Evolutionary conservation across 2,329 filamentous ascomycete species (phyloP), one percentile per base, ranked within the genome.

Genomic region (Cadophora sp.): DNA sequence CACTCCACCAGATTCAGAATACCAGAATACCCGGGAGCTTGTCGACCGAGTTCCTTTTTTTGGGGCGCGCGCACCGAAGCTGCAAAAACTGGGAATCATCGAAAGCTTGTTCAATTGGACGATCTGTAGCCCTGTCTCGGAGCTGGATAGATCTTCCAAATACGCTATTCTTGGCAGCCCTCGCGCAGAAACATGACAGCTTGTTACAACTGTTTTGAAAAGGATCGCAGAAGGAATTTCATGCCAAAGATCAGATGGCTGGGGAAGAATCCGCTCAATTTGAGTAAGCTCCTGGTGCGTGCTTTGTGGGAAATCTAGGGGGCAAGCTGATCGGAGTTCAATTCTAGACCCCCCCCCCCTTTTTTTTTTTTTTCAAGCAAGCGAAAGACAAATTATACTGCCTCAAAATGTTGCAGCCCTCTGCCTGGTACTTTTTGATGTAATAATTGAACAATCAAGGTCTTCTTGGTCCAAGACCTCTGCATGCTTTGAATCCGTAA

Each of bases 21-120:
- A n/a, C 11, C 13, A 24, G n/a, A 55, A 18, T 13, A 27, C 11
- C 5, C 27, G 18, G 45, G 30, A 51, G n/a, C 53, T 58, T 33
- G 48, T 33, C 39, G 18, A 45, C 20, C 24, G 27, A 47, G 36
- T 63, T n/a, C 14, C 22, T 30, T 41, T 45, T 48, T 20, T 30
- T 24, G 27, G 41, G 27, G 39, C 41, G 20, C 20, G 36, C 20
- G 4, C 36, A 41, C 53, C 18, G 11, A n/a, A 22, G 16, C 18
- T 24, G 20, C 8, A 7, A 58, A n/a, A 58, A 41, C 20, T 41
- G 36, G 55, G 55, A 24, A 24, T 18, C 20, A 20, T 3, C 20
- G 33, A 58, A 58, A 58, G 55, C 55, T 58, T 58, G 22, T 41
- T 58, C 36, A 66, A 69, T 67, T 70, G 67, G 67, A 41, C 33